These are phyloP conservation scores for Primulina eburnea DNA, from an alignment of 257 asterid species.

Conservation along the genomic window DNA sequence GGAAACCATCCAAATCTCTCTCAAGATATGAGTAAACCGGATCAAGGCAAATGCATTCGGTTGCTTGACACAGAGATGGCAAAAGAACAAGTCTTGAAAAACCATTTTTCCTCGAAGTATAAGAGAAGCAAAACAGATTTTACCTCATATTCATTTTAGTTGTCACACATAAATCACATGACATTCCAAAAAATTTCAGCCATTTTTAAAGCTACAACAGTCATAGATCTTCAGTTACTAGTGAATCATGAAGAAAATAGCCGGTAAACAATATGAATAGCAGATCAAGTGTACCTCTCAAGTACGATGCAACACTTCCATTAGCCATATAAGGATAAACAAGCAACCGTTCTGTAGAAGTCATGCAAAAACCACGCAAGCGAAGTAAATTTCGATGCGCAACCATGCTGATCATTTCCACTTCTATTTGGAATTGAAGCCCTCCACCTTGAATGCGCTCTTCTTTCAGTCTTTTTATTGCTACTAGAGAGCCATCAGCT, in stretches of 20 bases:
- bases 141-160: not conserved
- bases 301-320: conserved; percentile 96
- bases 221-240: not conserved
- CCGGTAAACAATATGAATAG: conserved; percentile 9
- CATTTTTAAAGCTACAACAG: conserved; percentile 2
- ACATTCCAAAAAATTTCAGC: not conserved
- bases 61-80: not conserved
- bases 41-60: not conserved
- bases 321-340: conserved; percentile 90
- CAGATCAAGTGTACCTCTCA: conserved; percentile 62
- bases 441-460: not conserved
- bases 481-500: not conserved
- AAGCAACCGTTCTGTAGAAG: conserved; percentile 75
- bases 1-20: not conserved
- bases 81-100: not conserved
- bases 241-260: not conserved
- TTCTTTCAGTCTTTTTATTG: not conserved
- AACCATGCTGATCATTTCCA: not conserved
- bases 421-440: not conserved
- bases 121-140: too few species aligned
- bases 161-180: conserved; percentile 1
- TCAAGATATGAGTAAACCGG: not conserved
- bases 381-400: not conserved
- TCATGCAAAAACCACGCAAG: not conserved
- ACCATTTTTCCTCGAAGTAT: not conserved